Conservation (phyloP, 116 monocot species). For the Posidonia oceanica region DNA sequence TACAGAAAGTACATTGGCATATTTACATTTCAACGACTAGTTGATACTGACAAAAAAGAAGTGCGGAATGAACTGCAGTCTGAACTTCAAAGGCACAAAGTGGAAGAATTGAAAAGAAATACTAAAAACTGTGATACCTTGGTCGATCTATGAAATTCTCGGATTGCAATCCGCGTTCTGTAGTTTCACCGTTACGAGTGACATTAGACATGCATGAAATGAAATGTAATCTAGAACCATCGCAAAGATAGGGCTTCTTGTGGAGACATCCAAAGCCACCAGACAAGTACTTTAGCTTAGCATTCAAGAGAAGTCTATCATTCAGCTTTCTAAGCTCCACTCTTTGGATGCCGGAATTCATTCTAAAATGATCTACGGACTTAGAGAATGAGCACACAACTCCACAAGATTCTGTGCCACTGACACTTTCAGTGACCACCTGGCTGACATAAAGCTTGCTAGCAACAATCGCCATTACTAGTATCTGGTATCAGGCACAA, state of each 20-base stretch:
- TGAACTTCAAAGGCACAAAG: neutral
- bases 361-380: neutral
- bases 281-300: conserved; percentile 4
- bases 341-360: neutral
- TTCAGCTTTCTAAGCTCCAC: neutral
- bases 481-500: too few relatives aligned
- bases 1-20: too few relatives aligned
- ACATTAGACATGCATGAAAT: conserved; percentile 8
- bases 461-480: conserved; percentile 6
- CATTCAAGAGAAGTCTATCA: neutral
- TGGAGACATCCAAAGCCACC: neutral
- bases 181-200: conserved; percentile 5
- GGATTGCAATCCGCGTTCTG: neutral
- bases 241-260: neutral
- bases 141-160: neutral
- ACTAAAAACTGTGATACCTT: neutral
- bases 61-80: neutral
- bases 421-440: conserved; percentile 4
- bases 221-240: neutral
- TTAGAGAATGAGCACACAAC: neutral
- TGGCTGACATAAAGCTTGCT: conserved; percentile 9
- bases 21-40: too few relatives aligned
- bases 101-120: neutral
- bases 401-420: neutral
- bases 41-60: too few relatives aligned